Evolutionary conservation across 2,329 filamentous ascomycete species (phyloP), one percentile per base, ranked within the genome.

Genomic region (Zasmidium angulare): DNA sequence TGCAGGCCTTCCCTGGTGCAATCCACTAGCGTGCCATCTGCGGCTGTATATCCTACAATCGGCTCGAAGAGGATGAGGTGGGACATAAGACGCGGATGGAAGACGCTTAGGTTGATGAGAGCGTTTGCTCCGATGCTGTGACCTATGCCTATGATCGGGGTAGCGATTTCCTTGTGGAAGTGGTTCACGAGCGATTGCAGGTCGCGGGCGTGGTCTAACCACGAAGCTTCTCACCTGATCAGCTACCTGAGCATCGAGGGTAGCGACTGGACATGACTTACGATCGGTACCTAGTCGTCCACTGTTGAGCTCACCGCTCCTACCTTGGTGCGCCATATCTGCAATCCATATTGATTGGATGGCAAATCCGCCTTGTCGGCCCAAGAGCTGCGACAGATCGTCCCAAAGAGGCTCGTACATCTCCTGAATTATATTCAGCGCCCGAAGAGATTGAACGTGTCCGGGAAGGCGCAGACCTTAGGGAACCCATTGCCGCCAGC

Each of bases 101-200:
- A 80, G 10, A 92, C 78, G 3, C 89, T 79, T n/a, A 92, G 79
- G 66, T 90, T 85, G 49, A 83, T 79, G 72, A 96, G 81, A 58
- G 88, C 84, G 69, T 84, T 85, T 63, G 82, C 91, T 66, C 93
- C 92, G 78, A 95, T 91, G 66, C 90, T 95, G 76, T 97, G 92
- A 17, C 90, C 92, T 31, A 96, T 74, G 56, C 89, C 92, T 62
- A 96, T 76, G 21, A 96, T 80, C 1, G 92, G 93, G 0, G 87
- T 86, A 3, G 89, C 87, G 83, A 93, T 90, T 62, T 89, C 79
- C 10, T 82, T 78, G 47, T 90, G 89, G 76, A 96, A 92, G 50
- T 83, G 80, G 75, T 96, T 96, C 77, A 93, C 83, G 74, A 96
- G 82, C 71, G 92, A 85, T 12, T 93, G 81, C 3, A 96, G 84